phyloP scores from a whole-genome alignment of 352 stramenopile species.

The Pelagophyceae sp. region DNA sequence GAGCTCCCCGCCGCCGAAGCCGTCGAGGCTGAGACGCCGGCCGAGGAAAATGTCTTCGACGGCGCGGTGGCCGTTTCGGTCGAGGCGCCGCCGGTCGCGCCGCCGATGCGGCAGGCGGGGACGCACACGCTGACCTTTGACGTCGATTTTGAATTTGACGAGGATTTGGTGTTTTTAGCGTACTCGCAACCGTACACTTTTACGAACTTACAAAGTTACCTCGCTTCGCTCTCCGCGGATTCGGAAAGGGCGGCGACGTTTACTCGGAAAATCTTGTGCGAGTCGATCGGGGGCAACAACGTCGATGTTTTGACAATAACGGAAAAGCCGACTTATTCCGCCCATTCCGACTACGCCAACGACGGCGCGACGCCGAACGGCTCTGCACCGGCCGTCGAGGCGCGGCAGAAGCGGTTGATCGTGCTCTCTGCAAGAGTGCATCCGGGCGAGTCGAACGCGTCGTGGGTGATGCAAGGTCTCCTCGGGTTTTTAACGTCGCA shows the following conservation, averaged over 20 bases:
- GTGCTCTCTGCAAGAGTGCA: constrained; percentile 59
- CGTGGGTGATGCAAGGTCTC: constrained; percentile 75
- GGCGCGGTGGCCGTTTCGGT: constrained; percentile 31
- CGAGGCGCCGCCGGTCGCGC: neutral
- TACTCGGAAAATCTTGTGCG: constrained; percentile 56
- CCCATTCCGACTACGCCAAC: constrained; percentile 21
- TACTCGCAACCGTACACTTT: constrained; percentile 75
- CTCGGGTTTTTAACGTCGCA: constrained; percentile 66
- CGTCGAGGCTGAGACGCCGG: neutral
- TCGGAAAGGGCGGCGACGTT: constrained; percentile 45
- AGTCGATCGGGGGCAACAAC: constrained; percentile 66
- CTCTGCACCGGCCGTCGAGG: neutral
- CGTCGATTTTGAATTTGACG: constrained; percentile 24
- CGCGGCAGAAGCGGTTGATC: constrained; percentile 35
- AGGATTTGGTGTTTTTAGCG: constrained; percentile 64
- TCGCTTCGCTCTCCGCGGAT: constrained; percentile 53
- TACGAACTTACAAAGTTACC: constrained; percentile 50
- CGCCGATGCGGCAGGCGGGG: neutral
- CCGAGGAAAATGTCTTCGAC: constrained; percentile 45
- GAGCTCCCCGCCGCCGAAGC: constrained; percentile 50
- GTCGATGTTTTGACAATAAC: constrained; percentile 77
- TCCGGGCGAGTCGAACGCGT: constrained; percentile 72
- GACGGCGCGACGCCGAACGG: constrained; percentile 2
- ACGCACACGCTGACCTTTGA: constrained; percentile 34
- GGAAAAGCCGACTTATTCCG: constrained; percentile 31